Conservation (phyloP, 2,329 filamentous ascomycete genomes). For the Diplodia sapinea region DNA sequence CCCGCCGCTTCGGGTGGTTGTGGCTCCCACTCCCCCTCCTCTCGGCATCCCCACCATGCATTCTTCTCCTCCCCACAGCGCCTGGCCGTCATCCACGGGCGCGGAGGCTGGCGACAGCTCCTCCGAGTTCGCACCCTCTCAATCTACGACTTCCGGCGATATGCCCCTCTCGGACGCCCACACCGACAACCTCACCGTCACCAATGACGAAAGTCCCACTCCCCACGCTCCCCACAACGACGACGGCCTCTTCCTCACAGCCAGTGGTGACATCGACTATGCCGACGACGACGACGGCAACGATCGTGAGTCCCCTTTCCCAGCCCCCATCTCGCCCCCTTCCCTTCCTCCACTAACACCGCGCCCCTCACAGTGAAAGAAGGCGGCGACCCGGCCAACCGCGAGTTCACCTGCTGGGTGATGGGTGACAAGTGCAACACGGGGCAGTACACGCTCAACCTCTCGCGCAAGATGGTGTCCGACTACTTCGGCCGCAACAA, state of each 20-base stretch:
- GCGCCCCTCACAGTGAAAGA: not conserved
- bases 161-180: not conserved
- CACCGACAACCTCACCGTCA: not conserved
- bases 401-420: constrained; percentile 27
- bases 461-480: constrained; percentile 49
- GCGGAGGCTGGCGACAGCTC: not conserved
- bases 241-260: not conserved
- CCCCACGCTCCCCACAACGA: not conserved
- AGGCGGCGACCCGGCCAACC: not conserved
- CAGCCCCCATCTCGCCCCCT: too few species aligned
- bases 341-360: not conserved
- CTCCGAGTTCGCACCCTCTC: not conserved
- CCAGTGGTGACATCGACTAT: too few species aligned
- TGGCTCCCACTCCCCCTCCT: not conserved
- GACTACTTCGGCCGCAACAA: constrained; percentile 51
- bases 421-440: constrained; percentile 38
- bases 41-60: not conserved
- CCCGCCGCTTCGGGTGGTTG: too few species aligned
- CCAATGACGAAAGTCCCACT: not conserved
- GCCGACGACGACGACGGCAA: too few species aligned
- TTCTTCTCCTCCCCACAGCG: not conserved
- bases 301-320: too few species aligned
- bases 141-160: not conserved
- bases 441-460: constrained; percentile 42
- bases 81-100: not conserved